Evolutionary conservation across 2,329 filamentous ascomycete genomes (phyloP).

Genomic region (Penicillium corylophilum): DNA sequence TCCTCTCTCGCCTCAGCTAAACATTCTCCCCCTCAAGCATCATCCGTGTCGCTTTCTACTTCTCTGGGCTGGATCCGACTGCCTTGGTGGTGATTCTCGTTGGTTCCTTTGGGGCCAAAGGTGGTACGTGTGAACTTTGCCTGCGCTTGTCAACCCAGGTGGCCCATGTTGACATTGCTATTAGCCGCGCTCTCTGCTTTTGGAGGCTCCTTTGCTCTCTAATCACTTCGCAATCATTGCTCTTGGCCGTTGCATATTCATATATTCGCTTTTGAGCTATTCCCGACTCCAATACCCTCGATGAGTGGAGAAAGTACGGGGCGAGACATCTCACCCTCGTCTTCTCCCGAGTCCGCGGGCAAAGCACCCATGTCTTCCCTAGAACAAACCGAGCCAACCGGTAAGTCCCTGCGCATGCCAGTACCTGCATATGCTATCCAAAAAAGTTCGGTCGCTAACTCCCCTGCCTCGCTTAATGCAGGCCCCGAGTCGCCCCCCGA

Average conservation of each 20-base stretch:
- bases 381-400: constrained; percentile 21
- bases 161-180: constrained; percentile 14
- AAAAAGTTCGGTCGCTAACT: constrained; percentile 12
- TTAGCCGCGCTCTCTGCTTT: constrained; percentile 14
- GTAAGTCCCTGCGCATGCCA: constrained; percentile 25
- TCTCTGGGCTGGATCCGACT: constrained; percentile 7
- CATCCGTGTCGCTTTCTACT: constrained; percentile 12
- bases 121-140: constrained; percentile 11
- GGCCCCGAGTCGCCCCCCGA: constrained; percentile 27
- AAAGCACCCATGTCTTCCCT: constrained; percentile 38
- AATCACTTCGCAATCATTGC: constrained; percentile 1
- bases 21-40: constrained; percentile 10
- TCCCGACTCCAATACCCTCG: constrained; percentile 12
- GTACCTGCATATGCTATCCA: not conserved
- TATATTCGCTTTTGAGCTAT: not conserved
- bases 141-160: constrained; percentile 11
- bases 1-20: constrained; percentile 14
- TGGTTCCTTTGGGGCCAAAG: constrained; percentile 12
- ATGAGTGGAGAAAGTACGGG: constrained; percentile 37
- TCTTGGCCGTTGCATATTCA: not conserved
- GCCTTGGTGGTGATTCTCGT: constrained; percentile 10
- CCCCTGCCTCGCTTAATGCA: constrained; percentile 13
- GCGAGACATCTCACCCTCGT: constrained; percentile 29
- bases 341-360: constrained; percentile 30
- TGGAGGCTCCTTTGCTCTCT: constrained; percentile 6